Evolutionary conservation across 768 basidiomycete species (phyloP), one percentile per base, ranked within the genome.

Genomic region (Mycena polygramma): DNA sequence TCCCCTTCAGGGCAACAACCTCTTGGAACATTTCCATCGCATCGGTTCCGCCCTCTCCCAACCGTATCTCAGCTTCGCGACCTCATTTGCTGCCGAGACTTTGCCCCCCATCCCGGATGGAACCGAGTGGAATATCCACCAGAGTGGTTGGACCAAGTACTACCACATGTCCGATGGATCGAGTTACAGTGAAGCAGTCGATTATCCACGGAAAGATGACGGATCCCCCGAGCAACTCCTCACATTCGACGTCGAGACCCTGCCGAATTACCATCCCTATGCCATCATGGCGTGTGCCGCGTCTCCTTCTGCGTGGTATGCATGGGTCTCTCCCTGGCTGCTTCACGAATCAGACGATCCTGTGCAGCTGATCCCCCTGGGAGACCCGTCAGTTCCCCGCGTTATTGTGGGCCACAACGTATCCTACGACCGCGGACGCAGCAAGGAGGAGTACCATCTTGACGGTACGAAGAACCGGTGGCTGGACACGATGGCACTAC

Each of bases 291-390:
- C 98, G 1, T 92, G 91, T 69, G 97, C 97, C 4, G 94, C 89
- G 2, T 91, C 95, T 7, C 84, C 87, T 26, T 90, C 90, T 57
- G 92, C 90, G 1, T 99, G 98, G 97, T 99, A 99, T 77, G 89
- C 89, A 4, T 99, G 98, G 97, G 89, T 98, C 70, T 96, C 94
- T 0, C 98, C 98, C 0, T 97, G 96, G 96, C 80, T 98, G 13
- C 85, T 96, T 6, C 88, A 88, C 17, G 84, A 91, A 58, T 82
- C 89, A 22, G 77, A 81, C 0, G 80, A 84, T 66, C 82, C 85
- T 11, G 83, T 89, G 52, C 94, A 97, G 37, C 84, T 97, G 62
- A 90, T 97, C 59, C 91, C 95, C 0, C 69, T 97, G 3, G 94
- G 94, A 1, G 81, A 86, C 61, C 79, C 88, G 13, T 69, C 77